Evolutionary conservation across 2,329 filamentous ascomycete species (phyloP).

Genomic region (Tetracladium maxilliforme): DNA sequence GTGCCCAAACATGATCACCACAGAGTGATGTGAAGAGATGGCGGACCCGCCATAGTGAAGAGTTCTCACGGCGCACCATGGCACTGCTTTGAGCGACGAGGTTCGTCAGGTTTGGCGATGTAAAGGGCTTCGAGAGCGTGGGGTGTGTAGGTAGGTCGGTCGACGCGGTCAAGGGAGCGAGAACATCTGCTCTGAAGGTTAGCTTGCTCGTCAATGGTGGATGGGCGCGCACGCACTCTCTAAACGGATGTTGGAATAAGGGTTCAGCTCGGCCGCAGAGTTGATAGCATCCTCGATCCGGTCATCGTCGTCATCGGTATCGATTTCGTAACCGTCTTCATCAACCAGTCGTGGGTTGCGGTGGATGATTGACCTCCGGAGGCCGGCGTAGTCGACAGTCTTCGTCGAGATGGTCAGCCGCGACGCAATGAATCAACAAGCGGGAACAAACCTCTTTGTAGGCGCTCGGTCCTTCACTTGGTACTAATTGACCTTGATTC

Average conservation of each 20-base stretch:
- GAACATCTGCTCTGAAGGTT: conserved; percentile 35
- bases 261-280: conserved; percentile 54
- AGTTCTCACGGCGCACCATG: conserved; percentile 63
- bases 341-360: conserved; percentile 60
- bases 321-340: conserved; percentile 64
- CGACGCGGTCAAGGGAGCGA: conserved; percentile 61
- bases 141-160: conserved; percentile 64
- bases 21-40: conserved; percentile 58
- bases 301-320: conserved; percentile 57
- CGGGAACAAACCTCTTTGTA: conserved; percentile 52
- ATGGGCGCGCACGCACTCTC: conserved; percentile 39
- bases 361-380: conserved; percentile 57
- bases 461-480: conserved; percentile 47
- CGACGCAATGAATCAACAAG: conserved; percentile 1
- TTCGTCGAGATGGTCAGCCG: conserved; percentile 16
- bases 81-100: conserved; percentile 54
- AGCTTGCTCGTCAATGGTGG: background rate
- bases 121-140: conserved; percentile 60
- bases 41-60: conserved; percentile 59
- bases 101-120: conserved; percentile 56
- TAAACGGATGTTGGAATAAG: conserved; percentile 56
- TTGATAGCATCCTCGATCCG: conserved; percentile 43
- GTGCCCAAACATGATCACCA: conserved; percentile 58
- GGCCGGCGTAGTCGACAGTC: conserved; percentile 61
- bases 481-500: conserved; percentile 53